These are phyloP conservation scores for Rhodotorula toruloides DNA, from an alignment of 768 basidiomycete species.

Conservation along the genomic window DNA sequence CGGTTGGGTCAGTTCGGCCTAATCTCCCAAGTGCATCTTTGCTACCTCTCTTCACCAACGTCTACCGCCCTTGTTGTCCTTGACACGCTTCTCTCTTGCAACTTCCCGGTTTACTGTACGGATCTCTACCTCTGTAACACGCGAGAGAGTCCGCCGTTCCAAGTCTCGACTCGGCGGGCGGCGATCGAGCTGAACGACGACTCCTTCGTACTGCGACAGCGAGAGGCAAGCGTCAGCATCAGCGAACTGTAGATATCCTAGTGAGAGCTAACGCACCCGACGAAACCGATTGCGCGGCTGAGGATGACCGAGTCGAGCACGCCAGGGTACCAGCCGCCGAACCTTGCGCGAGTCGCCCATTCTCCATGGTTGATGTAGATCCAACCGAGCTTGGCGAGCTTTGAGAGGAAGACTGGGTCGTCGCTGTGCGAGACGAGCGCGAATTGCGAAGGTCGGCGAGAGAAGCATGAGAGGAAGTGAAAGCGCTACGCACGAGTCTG, in stretches of 20 bases:
- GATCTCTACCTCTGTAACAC: too few species aligned
- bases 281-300: slow-evolving; percentile 12
- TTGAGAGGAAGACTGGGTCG: slow-evolving; percentile 30
- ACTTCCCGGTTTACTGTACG: too few species aligned
- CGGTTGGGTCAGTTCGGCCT: too few species aligned
- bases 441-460: neutral
- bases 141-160: slow-evolving; percentile 24
- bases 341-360: slow-evolving; percentile 1
- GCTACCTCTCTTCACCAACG: too few species aligned
- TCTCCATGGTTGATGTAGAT: neutral
- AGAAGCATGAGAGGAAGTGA: neutral
- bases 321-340: slow-evolving; percentile 23
- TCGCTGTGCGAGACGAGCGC: neutral
- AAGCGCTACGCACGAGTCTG: slow-evolving; percentile 4
- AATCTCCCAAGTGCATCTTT: too few species aligned
- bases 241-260: neutral
- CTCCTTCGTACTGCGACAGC: slow-evolving; percentile 7
- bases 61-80: too few species aligned
- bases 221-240: neutral
- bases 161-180: slow-evolving; percentile 24
- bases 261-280: slow-evolving; percentile 5
- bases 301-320: slow-evolving; percentile 20
- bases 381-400: slow-evolving; percentile 24
- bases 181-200: slow-evolving; percentile 29
- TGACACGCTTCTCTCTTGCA: too few species aligned